These are phyloP conservation scores for Amanita jacksonii DNA, from an alignment of 768 basidiomycete species.

Conservation along the genomic window DNA sequence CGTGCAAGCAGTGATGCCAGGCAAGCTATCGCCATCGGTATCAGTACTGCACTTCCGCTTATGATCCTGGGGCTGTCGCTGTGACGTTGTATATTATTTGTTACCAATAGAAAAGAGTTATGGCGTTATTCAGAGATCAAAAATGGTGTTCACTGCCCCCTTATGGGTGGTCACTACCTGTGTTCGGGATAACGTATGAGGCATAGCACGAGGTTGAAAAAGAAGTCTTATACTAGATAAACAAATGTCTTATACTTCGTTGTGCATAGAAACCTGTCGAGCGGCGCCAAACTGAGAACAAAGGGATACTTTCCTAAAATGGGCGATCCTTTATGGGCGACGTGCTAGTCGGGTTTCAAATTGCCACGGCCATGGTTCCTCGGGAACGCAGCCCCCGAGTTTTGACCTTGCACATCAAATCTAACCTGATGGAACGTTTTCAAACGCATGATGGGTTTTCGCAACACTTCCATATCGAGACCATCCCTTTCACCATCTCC, in stretches of 20 bases:
- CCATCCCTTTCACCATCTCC: conserved; percentile 15
- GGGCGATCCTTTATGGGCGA: conserved; percentile 1
- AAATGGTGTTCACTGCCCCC: no score
- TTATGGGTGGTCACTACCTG: no score
- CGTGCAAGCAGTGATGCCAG: background rate
- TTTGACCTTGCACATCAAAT: no score
- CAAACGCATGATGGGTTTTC: background rate
- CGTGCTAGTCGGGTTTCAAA: background rate
- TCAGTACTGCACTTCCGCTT: background rate
- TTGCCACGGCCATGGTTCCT: background rate
- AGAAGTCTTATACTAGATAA: no score
- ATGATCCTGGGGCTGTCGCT: background rate
- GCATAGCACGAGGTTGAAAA: no score
- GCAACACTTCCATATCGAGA: conserved; percentile 11
- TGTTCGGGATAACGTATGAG: no score
- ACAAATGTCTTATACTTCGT: no score
- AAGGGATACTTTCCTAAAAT: conserved; percentile 6
- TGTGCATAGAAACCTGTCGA: background rate
- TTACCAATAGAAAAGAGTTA: no score
- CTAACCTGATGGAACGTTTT: no score
- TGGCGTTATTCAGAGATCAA: no score
- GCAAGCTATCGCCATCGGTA: background rate
- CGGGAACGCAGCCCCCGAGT: background rate
- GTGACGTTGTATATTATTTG: background rate
- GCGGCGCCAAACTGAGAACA: conserved; percentile 3